Conservation (phyloP, 805 yeast genomes). For the Metschnikowia amazonensis region DNA sequence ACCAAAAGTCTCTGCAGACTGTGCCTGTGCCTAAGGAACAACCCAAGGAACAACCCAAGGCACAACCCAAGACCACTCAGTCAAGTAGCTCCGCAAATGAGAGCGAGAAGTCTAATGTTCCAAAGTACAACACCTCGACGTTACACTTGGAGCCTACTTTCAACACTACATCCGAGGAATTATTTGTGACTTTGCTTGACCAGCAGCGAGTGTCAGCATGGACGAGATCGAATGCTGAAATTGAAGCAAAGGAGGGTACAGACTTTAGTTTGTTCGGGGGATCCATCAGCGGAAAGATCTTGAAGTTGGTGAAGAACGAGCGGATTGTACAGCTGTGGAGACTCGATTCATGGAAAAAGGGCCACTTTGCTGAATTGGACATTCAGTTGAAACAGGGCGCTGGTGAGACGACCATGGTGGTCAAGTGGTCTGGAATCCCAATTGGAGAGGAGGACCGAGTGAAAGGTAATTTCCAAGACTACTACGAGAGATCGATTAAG, state of each 20-base stretch:
- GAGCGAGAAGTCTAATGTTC: slow-evolving; percentile 26
- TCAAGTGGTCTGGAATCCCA: slow-evolving; percentile 84
- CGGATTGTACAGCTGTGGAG: slow-evolving; percentile 80
- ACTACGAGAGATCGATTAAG: slow-evolving; percentile 86
- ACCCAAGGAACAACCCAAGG: slow-evolving; percentile 3
- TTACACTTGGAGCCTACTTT: slow-evolving; percentile 74
- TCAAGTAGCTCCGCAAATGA: slow-evolving; percentile 8
- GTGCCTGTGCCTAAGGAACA: slow-evolving; percentile 3
- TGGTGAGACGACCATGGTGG: slow-evolving; percentile 79
- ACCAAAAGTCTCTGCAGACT: slow-evolving; percentile 31
- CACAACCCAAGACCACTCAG: slow-evolving; percentile 6
- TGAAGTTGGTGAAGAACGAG: slow-evolving; percentile 55
- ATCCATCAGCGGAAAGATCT: slow-evolving; percentile 68
- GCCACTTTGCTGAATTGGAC: slow-evolving; percentile 67
- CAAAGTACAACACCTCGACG: slow-evolving; percentile 77
- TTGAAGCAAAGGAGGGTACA: slow-evolving; percentile 54
- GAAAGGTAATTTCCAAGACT: slow-evolving; percentile 78
- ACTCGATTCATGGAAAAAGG: slow-evolving; percentile 82
- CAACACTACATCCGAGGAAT: slow-evolving; percentile 82
- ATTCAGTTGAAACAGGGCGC: slow-evolving; percentile 70
- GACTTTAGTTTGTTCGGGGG: slow-evolving; percentile 80
- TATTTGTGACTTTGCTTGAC: slow-evolving; percentile 73
- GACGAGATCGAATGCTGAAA: slow-evolving; percentile 70
- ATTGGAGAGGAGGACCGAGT: slow-evolving; percentile 92
- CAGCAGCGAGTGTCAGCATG: slow-evolving; percentile 82